Conservation (phyloP, 495 filamentous ascomycete genomes). For the Cairneyella variabilis region DNA sequence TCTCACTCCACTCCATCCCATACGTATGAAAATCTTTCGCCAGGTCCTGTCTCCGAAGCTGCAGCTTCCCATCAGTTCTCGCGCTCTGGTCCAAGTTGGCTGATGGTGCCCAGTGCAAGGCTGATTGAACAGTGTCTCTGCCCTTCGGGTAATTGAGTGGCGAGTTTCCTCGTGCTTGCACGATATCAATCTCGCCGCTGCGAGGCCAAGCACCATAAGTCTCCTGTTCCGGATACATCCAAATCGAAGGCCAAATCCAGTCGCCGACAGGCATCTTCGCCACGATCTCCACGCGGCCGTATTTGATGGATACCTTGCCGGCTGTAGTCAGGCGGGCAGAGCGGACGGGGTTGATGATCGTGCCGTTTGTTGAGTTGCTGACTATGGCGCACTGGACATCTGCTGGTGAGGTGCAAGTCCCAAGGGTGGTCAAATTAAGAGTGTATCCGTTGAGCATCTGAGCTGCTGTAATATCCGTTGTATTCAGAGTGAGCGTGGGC, state of each 20-base stretch:
- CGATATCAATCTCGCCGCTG: constrained; percentile 32
- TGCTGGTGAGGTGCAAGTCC: constrained; percentile 31
- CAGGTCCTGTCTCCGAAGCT: constrained; percentile 16
- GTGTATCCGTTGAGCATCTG: constrained; percentile 26
- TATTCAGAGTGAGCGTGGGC: constrained; percentile 37
- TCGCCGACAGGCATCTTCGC: constrained; percentile 40
- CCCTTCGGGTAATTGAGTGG: constrained; percentile 20
- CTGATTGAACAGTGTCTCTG: constrained; percentile 4
- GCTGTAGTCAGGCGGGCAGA: constrained; percentile 37
- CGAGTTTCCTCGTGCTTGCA: constrained; percentile 19
- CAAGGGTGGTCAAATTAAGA: constrained; percentile 34
- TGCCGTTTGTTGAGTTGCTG: constrained; percentile 33
- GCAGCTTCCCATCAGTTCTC: background rate
- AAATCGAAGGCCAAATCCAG: constrained; percentile 43
- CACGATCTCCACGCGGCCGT: constrained; percentile 39
- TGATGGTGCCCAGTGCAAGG: constrained; percentile 8
- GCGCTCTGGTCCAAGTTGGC: background rate
- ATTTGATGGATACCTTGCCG: constrained; percentile 34
- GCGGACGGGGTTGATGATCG: constrained; percentile 36
- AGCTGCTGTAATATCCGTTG: constrained; percentile 27
- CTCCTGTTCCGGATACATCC: constrained; percentile 37
- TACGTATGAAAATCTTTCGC: constrained; percentile 46
- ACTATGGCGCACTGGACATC: constrained; percentile 26
- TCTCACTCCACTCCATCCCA: constrained; percentile 64
- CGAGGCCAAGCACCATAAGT: constrained; percentile 35